These are phyloP conservation scores for Thalassiosira exigua DNA, from an alignment of 352 stramenopile genomes.

Conservation along the genomic window DNA sequence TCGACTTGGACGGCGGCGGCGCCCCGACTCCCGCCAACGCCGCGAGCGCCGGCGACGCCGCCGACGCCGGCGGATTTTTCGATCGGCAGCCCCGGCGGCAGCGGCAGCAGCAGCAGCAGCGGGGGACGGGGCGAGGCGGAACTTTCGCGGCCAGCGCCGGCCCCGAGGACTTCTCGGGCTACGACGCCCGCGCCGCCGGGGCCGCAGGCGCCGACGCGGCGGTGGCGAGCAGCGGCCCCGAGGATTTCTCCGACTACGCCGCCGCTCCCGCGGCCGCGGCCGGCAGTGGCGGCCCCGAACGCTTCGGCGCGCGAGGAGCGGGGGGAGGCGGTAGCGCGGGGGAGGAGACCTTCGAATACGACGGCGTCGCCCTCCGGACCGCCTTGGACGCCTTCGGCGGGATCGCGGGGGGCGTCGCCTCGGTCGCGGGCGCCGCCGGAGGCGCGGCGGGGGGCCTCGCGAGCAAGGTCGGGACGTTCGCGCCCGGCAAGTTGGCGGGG, in stretches of 20 bases:
- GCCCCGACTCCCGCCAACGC: neutral
- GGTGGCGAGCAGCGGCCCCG: neutral
- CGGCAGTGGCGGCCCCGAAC: neutral
- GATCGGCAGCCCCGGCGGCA: neutral
- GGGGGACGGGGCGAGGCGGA: too few relatives aligned
- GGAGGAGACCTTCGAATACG: slow-evolving; percentile 26
- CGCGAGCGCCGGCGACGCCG: too few relatives aligned
- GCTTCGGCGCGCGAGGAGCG: neutral
- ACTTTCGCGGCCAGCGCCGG: neutral
- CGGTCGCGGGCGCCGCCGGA: neutral
- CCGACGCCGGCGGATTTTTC: neutral
- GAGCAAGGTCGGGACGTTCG: neutral
- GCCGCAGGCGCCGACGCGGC: neutral
- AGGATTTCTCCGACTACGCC: neutral
- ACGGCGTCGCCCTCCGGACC: slow-evolving; percentile 40
- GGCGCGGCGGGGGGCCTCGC: neutral
- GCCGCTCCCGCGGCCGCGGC: neutral
- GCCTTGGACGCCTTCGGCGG: slow-evolving; percentile 22
- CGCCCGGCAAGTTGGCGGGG: slow-evolving; percentile 8
- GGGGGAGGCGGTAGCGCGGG: neutral
- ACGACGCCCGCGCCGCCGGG: neutral
- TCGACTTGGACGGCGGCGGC: neutral
- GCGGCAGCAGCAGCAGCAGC: neutral
- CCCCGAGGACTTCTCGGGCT: slow-evolving; percentile 1
- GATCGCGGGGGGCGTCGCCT: neutral